Evolutionary conservation across 2,329 filamentous ascomycete species (phyloP).

Genomic region (Beauveria pseudobassiana): DNA sequence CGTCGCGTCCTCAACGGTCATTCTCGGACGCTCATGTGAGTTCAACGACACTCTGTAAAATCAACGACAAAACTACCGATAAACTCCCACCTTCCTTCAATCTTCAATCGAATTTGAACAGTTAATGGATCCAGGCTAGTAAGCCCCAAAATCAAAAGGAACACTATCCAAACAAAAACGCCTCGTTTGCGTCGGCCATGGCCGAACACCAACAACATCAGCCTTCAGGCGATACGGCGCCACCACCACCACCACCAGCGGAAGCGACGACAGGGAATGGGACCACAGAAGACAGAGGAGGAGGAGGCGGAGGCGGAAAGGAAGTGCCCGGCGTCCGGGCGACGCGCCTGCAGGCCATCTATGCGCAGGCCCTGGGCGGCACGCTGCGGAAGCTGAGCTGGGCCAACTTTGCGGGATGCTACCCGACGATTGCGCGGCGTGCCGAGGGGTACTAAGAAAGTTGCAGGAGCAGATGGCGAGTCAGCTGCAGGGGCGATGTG

Average conservation of each 20-base stretch:
- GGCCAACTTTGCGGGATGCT: conserved; percentile 53
- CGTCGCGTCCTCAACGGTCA: conserved; percentile 1
- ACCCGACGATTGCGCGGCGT: conserved; percentile 48
- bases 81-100: no score
- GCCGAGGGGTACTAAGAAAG: conserved; percentile 43
- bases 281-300: neutral
- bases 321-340: conserved; percentile 47
- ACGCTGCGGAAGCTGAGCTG: conserved; percentile 49
- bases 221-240: neutral
- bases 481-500: conserved; percentile 45
- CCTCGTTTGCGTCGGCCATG: neutral
- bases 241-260: neutral
- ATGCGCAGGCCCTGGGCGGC: conserved; percentile 41
- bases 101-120: no score
- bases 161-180: no score
- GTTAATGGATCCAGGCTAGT: no score
- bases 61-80: no score
- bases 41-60: no score
- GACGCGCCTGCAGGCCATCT: conserved; percentile 44
- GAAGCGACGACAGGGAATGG: neutral
- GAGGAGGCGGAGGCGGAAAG: neutral
- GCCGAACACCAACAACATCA: neutral
- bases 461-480: conserved; percentile 53
- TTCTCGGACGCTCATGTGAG: no score
- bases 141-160: no score